These are phyloP conservation scores for Eudorina sp. DNA, from an alignment of 139 green algal genomes.

Conservation along the genomic window DNA sequence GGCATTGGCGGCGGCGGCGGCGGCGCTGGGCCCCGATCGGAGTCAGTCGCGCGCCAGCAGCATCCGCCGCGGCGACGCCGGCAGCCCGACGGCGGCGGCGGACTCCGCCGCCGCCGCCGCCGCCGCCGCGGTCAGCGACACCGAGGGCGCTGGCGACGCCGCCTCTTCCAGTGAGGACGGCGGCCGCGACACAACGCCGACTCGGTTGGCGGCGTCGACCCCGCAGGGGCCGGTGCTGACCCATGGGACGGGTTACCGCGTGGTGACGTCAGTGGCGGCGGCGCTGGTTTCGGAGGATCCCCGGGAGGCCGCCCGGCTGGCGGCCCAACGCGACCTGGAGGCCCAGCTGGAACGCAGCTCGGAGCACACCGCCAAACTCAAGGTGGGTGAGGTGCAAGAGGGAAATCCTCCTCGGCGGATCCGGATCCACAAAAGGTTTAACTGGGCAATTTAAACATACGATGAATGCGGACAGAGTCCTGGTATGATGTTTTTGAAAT, in stretches of 20 bases:
- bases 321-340: constrained; percentile 7
- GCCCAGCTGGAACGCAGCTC: constrained; percentile 21
- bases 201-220: neutral
- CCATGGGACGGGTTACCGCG: constrained; percentile 34
- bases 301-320: constrained; percentile 18
- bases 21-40: too few species aligned
- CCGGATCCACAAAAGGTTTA: too few species aligned
- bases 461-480: too few species aligned
- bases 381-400: constrained; percentile 8
- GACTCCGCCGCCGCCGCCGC: neutral
- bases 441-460: too few species aligned
- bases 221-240: constrained; percentile 47
- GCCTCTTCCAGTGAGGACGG: neutral
- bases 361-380: constrained; percentile 20
- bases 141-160: neutral
- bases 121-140: neutral
- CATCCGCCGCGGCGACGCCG: too few species aligned
- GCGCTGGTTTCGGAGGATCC: constrained; percentile 15
- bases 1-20: neutral
- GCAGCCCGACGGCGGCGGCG: too few species aligned
- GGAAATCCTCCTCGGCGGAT: too few species aligned
- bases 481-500: too few species aligned
- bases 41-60: too few species aligned
- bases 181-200: neutral
- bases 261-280: constrained; percentile 39